Base-by-base conservation (phyloP, 768 basidiomycete genomes). In the Lactarius trivialis region DNA sequence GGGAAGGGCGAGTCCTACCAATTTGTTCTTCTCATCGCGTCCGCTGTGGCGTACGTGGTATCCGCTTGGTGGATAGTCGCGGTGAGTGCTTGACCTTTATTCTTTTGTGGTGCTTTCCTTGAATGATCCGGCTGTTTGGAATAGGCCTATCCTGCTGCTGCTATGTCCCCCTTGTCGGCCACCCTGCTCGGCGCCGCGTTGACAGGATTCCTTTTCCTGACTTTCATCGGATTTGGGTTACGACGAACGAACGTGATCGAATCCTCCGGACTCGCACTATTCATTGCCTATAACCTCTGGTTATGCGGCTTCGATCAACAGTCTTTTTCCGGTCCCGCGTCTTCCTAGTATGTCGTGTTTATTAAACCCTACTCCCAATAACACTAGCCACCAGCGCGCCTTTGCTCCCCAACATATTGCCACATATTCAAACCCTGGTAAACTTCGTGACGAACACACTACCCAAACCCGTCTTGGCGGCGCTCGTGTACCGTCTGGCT, bases 241-340 rank as follows among this genome's bases (percentile, higher is more conserved):
- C 84, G 92, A 58, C 81, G 91, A 56, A 96, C 94, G 45, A 96
- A 96, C 69, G 89, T 96, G 54, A 88, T 97, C 59, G 95, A 98
- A 73, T 93, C 93, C 3, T 86, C 89, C 2, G 85, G 90, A 53
- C 83, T 98, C 30, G 87, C 91, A 3, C 78, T 95, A 30, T 92
- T 95, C 72, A 82, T 97, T 45, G 91, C 92, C 7, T 93, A 91
- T 73, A 92, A 92, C 66, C 82, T 94, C 36, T 94, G 93, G 93
- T 78, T 93, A 36, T 92, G 91, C 70, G 89, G 89, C 19, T 86
- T 89, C 67, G 88, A 89, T 71, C 82, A 84, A 66, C 81, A 83
- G 58, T 84, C 88, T 0, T 85, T 86, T 66, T 84, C 83, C 30
- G 85, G 89, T 69, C 82, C 86, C 11, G 83, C 85, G 37, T 87